These are phyloP conservation scores for Phaffomyces thermotolerans DNA, from an alignment of 805 yeast species.

Conservation along the genomic window DNA sequence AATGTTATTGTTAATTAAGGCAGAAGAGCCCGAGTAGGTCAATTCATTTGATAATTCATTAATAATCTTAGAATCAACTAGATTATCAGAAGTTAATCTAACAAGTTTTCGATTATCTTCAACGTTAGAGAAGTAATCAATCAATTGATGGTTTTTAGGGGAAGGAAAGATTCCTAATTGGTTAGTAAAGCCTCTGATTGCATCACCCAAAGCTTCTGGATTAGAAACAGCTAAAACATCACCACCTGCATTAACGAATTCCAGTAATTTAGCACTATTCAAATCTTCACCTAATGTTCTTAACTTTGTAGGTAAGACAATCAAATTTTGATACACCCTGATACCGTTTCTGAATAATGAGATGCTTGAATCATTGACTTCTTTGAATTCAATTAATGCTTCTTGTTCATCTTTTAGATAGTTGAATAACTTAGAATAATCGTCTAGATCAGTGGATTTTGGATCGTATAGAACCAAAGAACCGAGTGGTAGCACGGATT, in stretches of 20 bases:
- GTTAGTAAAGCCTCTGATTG: conserved; percentile 57
- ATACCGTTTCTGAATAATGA: conserved; percentile 35
- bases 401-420: conserved; percentile 22
- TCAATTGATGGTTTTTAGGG: conserved; percentile 58
- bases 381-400: conserved; percentile 26
- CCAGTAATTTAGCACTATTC: conserved; percentile 42
- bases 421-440: conserved; percentile 10
- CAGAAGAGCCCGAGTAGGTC: conserved; percentile 52
- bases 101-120: conserved; percentile 10
- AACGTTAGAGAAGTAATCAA: conserved; percentile 53
- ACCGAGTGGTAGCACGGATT: conserved; percentile 8
- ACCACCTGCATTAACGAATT: conserved; percentile 62
- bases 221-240: conserved; percentile 60
- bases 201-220: conserved; percentile 47
- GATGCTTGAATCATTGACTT: conserved; percentile 20
- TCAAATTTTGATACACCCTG: conserved; percentile 45
- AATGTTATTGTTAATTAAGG: conserved; percentile 63
- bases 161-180: conserved; percentile 82
- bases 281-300: conserved; percentile 36
- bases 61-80: neutral
- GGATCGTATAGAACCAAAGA: conserved; percentile 18
- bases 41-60: conserved; percentile 13
- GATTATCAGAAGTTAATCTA: conserved; percentile 7
- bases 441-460: conserved; percentile 18
- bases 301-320: conserved; percentile 52